Conservation (phyloP, 2,329 filamentous ascomycete genomes). For the Aspergillus cejpii region DNA sequence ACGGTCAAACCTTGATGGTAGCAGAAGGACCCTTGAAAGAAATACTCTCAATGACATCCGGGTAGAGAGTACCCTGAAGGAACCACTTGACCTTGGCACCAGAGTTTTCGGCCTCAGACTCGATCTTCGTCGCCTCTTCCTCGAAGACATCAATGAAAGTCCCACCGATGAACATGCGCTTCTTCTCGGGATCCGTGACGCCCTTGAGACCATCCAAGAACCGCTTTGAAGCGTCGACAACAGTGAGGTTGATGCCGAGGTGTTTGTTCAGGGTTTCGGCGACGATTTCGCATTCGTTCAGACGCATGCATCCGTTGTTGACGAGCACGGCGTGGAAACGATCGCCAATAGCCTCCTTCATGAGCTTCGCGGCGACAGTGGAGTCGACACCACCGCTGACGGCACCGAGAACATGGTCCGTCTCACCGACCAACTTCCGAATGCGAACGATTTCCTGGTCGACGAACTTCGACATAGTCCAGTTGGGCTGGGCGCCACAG, state of each 20-base stretch:
- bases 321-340: constrained; percentile 80
- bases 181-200: constrained; percentile 72
- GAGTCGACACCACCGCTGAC: constrained; percentile 81
- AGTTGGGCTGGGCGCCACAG: constrained; percentile 67
- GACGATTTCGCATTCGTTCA: constrained; percentile 77
- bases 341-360: constrained; percentile 79
- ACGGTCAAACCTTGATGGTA: constrained; percentile 53
- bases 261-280: constrained; percentile 71
- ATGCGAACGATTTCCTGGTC: constrained; percentile 76
- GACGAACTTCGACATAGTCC: constrained; percentile 81
- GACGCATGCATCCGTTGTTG: constrained; percentile 77
- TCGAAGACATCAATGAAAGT: constrained; percentile 81
- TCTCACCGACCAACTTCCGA: constrained; percentile 69
- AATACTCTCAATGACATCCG: constrained; percentile 64
- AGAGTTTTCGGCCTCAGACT: constrained; percentile 61
- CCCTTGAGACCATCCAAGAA: constrained; percentile 75
- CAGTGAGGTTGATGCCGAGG: constrained; percentile 82
- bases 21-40: constrained; percentile 65
- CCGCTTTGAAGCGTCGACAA: constrained; percentile 68
- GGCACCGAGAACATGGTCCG: constrained; percentile 73
- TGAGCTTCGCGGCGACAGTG: constrained; percentile 78
- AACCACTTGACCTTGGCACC: constrained; percentile 74
- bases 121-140: constrained; percentile 67
- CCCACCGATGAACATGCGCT: constrained; percentile 83
- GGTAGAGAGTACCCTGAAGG: constrained; percentile 79